Evolutionary conservation across 225 moss, liverwort and hornwort species (phyloP), one percentile per base, ranked within the genome.

Genomic region (Ulota crispa): DNA sequence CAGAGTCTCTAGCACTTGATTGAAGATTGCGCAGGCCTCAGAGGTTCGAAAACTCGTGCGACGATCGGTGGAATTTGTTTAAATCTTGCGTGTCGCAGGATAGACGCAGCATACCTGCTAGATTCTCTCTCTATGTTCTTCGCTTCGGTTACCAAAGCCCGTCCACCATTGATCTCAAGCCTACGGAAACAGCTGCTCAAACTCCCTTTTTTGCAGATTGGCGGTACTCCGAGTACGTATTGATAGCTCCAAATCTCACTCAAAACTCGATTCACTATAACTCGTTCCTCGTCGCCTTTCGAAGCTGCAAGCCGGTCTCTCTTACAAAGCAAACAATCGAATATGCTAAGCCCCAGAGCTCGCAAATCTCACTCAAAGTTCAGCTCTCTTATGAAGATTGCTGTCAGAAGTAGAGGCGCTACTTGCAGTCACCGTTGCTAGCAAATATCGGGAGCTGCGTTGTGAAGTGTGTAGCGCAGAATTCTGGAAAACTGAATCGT

Each of bases 51-150:
- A 63, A 64, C 28, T 73, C 27, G 39, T 72, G 70, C 57, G 71
- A 26, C 26, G 67, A 66, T 66, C 72, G 67, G 32, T 80, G 78
- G 12, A 82, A 87, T 43, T 32, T 21, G 60, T 57, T 57, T 20
- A 61, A 39, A 37, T 78, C 84, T 74, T 65, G 59, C 0, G 31
- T 50, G 23, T 64, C 75, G 52, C 30, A 21, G 31, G 57, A 55
- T 18, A 59, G 70, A 57, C 60, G 72, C 72, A 82, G 76, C 79
- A 76, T 85, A 85, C 31, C 78, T 24, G 72, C 54, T 53, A 7
- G 6, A n/a, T 65, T 8, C 67, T 1, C 26, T 59, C 24, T 12
- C 2, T 26, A 5, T 26, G 2, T 11, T 24, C 8, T 2, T 0
- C 56, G 23, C 32, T 76, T 47, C 76, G 13, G n/a, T 21, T 50